These are phyloP conservation scores for Coelastrella sp. DNA, from an alignment of 139 green algal genomes.

Conservation along the genomic window DNA sequence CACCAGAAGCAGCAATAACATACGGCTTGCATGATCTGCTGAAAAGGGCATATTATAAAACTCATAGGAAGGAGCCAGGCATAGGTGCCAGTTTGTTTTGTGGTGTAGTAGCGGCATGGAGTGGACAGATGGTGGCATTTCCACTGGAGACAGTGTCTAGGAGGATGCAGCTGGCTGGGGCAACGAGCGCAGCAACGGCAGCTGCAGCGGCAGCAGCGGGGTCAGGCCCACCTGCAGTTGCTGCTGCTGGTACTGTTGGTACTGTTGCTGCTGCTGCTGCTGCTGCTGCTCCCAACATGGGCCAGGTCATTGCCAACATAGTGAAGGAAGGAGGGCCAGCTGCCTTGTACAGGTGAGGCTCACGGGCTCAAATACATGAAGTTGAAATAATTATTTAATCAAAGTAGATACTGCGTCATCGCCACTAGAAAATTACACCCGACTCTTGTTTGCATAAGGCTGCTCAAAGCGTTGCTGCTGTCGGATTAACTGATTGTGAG, in stretches of 20 bases:
- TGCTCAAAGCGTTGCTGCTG: background rate
- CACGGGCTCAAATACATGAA: background rate
- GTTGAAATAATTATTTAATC: background rate
- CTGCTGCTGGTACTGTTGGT: background rate
- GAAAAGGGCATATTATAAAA: slow-evolving; percentile 63
- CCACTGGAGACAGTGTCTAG: slow-evolving; percentile 82
- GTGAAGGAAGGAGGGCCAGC: slow-evolving; percentile 52
- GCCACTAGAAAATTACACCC: background rate
- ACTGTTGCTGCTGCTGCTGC: background rate
- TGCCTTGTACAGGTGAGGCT: slow-evolving; percentile 59
- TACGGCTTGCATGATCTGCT: slow-evolving; percentile 89
- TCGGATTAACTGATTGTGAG: background rate
- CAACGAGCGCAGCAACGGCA: background rate
- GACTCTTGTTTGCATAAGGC: background rate
- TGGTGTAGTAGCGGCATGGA: slow-evolving; percentile 69
- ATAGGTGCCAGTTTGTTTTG: slow-evolving; percentile 61
- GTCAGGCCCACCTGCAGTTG: background rate
- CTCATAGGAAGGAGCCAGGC: slow-evolving; percentile 54
- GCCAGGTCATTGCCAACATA: slow-evolving; percentile 39
- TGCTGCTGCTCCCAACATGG: background rate
- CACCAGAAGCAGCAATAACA: slow-evolving; percentile 88
- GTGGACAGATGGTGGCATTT: slow-evolving; percentile 82
- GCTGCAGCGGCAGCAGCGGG: slow-evolving; percentile 10
- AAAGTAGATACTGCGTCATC: background rate
- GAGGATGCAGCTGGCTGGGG: slow-evolving; percentile 67